Conservation (phyloP, 1,139 yeast genomes). For the Pichia sp. region DNA sequence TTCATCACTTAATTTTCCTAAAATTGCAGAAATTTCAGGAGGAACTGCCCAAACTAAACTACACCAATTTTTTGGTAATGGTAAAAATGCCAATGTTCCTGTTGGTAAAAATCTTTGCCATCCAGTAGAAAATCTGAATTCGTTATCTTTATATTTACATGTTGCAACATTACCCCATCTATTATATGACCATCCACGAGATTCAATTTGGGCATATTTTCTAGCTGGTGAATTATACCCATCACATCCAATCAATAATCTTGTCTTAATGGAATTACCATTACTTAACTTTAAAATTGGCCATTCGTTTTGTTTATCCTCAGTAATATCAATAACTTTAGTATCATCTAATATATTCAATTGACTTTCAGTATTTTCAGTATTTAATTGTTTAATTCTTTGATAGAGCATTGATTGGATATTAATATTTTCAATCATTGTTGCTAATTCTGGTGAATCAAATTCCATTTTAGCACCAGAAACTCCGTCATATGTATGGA, state of each 20-base stretch:
- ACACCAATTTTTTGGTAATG: constrained; percentile 79
- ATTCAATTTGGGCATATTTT: constrained; percentile 68
- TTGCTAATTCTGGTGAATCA: constrained; percentile 60
- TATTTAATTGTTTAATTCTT: constrained; percentile 47
- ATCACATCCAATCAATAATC: constrained; percentile 88
- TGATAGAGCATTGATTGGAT: constrained; percentile 65
- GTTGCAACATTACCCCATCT: constrained; percentile 91
- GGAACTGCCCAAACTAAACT: constrained; percentile 92
- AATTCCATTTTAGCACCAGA: constrained; percentile 65
- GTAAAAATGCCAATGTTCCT: constrained; percentile 90
- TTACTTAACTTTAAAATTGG: constrained; percentile 66
- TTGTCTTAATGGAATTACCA: constrained; percentile 59
- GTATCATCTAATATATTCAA: constrained; percentile 56
- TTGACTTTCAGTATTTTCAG: constrained; percentile 18
- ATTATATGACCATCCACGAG: constrained; percentile 89
- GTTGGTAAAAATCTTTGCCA: constrained; percentile 90
- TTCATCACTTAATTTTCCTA: constrained; percentile 52
- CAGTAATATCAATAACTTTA: constrained; percentile 51
- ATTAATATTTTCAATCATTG: constrained; percentile 85
- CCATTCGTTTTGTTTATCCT: constrained; percentile 48
- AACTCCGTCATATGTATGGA: constrained; percentile 83
- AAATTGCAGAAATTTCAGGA: constrained; percentile 61
- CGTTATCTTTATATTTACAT: constrained; percentile 64
- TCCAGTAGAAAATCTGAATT: constrained; percentile 59
- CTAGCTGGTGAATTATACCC: constrained; percentile 95